These are phyloP conservation scores for Coniochaeta sp. DNA, from an alignment of 2,329 filamentous ascomycete species.

Conservation along the genomic window DNA sequence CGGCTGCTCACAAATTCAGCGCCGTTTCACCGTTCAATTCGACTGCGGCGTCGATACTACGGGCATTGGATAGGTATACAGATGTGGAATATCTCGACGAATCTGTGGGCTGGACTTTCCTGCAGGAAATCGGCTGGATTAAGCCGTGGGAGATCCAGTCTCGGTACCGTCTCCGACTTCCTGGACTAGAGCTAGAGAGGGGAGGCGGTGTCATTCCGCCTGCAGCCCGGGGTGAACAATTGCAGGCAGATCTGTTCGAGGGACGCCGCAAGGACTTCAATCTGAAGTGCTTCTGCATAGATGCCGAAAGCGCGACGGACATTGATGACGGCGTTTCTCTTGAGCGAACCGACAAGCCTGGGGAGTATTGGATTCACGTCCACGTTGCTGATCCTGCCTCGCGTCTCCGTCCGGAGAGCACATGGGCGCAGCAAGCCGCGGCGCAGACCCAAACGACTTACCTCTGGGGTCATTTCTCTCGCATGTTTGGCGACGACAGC, in stretches of 20 bases:
- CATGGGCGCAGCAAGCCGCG: conserved; percentile 54
- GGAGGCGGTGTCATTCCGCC: conserved; percentile 31
- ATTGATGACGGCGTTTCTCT: conserved; percentile 77
- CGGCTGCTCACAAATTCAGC: conserved; percentile 48
- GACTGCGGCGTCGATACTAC: conserved; percentile 58
- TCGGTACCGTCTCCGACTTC: conserved; percentile 53
- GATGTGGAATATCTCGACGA: conserved; percentile 37
- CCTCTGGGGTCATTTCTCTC: conserved; percentile 47
- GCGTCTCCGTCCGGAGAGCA: conserved; percentile 52
- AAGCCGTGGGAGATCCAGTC: conserved; percentile 63
- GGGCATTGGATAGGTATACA: conserved; percentile 52
- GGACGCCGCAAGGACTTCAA: conserved; percentile 52
- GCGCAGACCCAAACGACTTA: conserved; percentile 54
- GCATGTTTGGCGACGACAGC: conserved; percentile 49
- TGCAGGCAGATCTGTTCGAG: conserved; percentile 36
- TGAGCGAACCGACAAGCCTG: conserved; percentile 43
- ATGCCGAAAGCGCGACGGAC: conserved; percentile 57
- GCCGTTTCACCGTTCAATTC: conserved; percentile 46
- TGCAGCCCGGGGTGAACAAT: conserved; percentile 20
- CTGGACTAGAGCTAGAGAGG: conserved; percentile 35
- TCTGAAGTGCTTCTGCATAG: conserved; percentile 66
- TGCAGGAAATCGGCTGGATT: conserved; percentile 70
- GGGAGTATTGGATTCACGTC: conserved; percentile 67
- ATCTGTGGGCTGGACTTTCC: conserved; percentile 52
- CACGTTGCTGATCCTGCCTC: conserved; percentile 76